Evolutionary conservation across 208 protist species (phyloP), one percentile per base, ranked within the genome.

Genomic region (Wallacemonas rigidus): DNA sequence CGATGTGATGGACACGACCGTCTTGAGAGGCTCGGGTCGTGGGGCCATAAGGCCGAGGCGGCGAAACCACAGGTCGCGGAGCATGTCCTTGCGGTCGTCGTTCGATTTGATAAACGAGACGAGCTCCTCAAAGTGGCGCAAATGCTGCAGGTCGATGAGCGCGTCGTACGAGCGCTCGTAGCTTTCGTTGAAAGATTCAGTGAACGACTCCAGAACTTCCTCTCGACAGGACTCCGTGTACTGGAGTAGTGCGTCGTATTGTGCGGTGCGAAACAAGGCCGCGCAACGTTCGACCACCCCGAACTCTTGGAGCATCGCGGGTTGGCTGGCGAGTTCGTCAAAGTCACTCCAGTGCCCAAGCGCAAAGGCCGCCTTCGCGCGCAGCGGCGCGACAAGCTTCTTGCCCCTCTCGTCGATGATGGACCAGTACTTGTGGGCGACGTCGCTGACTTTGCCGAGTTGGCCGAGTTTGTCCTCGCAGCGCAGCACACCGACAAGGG

Each of bases 91-190:
- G 5, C 92, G 81, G 56, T 97, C 86, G 43, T 50, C 61, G 50
- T 69, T 75, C 11, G 88, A 87, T 26, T 76, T 88, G 51, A 97
- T 96, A 88, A 97, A 99, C 36, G 88, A 86, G 14, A 99, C 90
- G 43, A 99, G 89, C 83, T 99, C 99, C 81, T 99, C 98, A 74
- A 99, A 95, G 86, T 99, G 98, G 5, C 92, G 82, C 15, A 99
- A 79, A 80, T 99, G 98, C 86, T 99, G 98, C 69, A 99, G 80
- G 15, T 89, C 67, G n/a, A 99, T 96, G 4, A 99, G 83, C 14
- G 87, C 81, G 14, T 98, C 86, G 85, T 99, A 99, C 9, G 86
- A 75, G 15, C 91, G 80, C 56, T 80, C 87, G 74, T 97, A 97
- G 71, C 85, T 93, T 75, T 96, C 91, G 63, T 91, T 92, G 54